A percentile compares a stretch with the other conserved stretches of the same genome.
Conservation (phyloP, 2,329 filamentous ascomycete species). For the Penicillium concentricum region DNA sequence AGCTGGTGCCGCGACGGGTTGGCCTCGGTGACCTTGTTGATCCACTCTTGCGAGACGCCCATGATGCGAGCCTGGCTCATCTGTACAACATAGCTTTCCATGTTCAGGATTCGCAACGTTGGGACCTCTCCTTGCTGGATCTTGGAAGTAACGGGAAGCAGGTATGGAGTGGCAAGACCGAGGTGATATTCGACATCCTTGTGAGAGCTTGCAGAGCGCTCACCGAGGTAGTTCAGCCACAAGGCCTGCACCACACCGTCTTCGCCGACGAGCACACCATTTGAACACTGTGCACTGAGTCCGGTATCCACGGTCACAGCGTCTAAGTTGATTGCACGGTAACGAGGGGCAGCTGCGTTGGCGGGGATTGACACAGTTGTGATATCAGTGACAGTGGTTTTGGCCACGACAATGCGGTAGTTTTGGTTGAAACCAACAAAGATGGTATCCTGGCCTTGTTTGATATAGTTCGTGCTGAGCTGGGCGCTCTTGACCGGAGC, state of each 20-base stretch:
- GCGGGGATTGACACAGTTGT: conserved; percentile 95
- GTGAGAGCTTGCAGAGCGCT: conserved; percentile 72
- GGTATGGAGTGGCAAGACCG: conserved; percentile 80
- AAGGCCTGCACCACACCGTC: conserved; percentile 92
- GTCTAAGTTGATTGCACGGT: conserved; percentile 92
- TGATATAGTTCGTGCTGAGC: conserved; percentile 76
- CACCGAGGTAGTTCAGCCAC: conserved; percentile 95
- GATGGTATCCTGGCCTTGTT: conserved; percentile 89
- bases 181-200: conserved; percentile 97
- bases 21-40: conserved; percentile 79
- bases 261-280: conserved; percentile 83
- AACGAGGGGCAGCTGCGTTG: conserved; percentile 85
- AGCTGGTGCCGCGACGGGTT: conserved; percentile 93
- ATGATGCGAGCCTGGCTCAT: conserved; percentile 97
- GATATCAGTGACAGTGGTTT: conserved; percentile 94
- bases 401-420: conserved; percentile 85
- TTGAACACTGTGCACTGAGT: conserved; percentile 86
- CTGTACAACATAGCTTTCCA: conserved; percentile 91
- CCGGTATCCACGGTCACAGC: conserved; percentile 96
- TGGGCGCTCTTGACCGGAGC: conserved; percentile 88
- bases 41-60: conserved; percentile 96
- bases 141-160: conserved; percentile 83
- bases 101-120: conserved; percentile 83
- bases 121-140: conserved; percentile 79
- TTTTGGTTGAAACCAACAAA: conserved; percentile 99